These are phyloP conservation scores for Apiospora sp. DNA, from an alignment of 2,329 filamentous ascomycete species.

Conservation along the genomic window DNA sequence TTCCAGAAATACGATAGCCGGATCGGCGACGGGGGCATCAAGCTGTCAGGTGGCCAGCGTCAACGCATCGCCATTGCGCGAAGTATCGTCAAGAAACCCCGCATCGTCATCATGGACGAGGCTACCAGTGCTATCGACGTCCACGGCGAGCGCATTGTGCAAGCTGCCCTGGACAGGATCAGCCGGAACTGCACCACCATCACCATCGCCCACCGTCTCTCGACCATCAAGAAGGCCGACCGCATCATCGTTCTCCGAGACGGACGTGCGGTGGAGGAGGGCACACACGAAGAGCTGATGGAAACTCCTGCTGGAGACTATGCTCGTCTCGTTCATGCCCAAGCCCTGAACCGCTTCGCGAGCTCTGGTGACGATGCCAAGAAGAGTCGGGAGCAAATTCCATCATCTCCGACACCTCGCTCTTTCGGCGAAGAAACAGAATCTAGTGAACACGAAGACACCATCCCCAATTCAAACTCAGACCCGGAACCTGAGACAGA, in stretches of 20 bases:
- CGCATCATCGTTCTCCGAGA: conserved; percentile 65
- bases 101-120: conserved; percentile 75
- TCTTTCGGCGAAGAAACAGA: background rate
- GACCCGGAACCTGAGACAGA: conserved; percentile 42
- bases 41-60: conserved; percentile 65
- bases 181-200: conserved; percentile 68
- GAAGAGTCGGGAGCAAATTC: no score
- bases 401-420: background rate
- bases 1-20: conserved; percentile 69
- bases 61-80: conserved; percentile 68
- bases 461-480: conserved; percentile 20
- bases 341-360: conserved; percentile 26
- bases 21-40: conserved; percentile 48
- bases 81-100: conserved; percentile 74
- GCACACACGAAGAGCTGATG: conserved; percentile 67
- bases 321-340: conserved; percentile 32
- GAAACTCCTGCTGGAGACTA: conserved; percentile 74
- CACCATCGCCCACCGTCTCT: conserved; percentile 38
- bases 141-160: conserved; percentile 57
- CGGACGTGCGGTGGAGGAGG: conserved; percentile 60
- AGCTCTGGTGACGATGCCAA: background rate
- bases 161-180: conserved; percentile 70
- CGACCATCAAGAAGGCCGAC: conserved; percentile 51
- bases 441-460: background rate
- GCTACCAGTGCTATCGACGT: conserved; percentile 73